These are phyloP conservation scores for Sordaria brevicollis DNA, from an alignment of 495 filamentous ascomycete species.

Conservation along the genomic window DNA sequence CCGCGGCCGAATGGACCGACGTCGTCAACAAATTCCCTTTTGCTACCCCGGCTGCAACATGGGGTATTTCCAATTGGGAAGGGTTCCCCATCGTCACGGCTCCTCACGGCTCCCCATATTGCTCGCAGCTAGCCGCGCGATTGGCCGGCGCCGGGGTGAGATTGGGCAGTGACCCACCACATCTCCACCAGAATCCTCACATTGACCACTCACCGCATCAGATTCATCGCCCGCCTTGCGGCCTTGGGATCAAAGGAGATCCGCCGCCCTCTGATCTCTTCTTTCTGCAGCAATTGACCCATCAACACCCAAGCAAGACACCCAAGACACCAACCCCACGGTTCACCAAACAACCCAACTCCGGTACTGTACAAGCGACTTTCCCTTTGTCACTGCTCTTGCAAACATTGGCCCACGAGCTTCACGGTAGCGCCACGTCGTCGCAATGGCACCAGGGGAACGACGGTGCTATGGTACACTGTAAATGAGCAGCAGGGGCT, in stretches of 20 bases:
- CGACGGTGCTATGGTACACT: conserved; percentile 2
- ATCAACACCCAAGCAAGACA: background rate
- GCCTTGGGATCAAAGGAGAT: background rate
- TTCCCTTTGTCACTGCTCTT: background rate
- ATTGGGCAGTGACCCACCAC: background rate
- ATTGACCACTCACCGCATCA: background rate
- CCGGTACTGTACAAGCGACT: background rate
- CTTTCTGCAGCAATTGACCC: background rate
- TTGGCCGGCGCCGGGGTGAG: background rate
- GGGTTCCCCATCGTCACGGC: background rate
- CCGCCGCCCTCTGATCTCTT: background rate
- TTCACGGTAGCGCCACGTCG: conserved; percentile 44
- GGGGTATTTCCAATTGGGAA: background rate
- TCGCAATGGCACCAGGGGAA: conserved; percentile 35
- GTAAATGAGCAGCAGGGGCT: background rate
- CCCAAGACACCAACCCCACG: background rate
- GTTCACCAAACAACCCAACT: conserved; percentile 2
- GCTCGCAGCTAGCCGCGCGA: background rate
- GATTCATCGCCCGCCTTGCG: background rate
- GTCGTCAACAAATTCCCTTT: background rate
- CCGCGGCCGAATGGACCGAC: background rate
- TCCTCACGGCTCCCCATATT: background rate
- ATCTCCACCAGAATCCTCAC: background rate
- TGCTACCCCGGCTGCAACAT: background rate
- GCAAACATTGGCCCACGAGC: conserved; percentile 25